Evolutionary conservation across 176 grass and related monocot genomes (phyloP).

Genomic region (Oryza brachyantha): DNA sequence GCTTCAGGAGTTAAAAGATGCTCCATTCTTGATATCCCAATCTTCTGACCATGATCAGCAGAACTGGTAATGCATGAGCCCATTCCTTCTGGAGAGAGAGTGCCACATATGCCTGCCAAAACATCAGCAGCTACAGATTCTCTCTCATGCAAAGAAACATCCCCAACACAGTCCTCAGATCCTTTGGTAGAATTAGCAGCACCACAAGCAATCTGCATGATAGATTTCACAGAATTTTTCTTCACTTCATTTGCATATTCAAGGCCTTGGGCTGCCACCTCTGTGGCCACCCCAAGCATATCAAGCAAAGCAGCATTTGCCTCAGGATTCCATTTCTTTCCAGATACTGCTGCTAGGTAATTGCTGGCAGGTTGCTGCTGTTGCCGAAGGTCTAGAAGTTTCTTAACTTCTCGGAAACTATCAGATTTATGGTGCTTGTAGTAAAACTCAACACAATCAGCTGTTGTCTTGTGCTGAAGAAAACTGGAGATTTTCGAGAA

Average conservation of each 20-base stretch:
- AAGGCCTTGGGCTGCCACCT: conserved; percentile 52
- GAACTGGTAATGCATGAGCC: conserved; percentile 81
- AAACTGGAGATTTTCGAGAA: conserved; percentile 85
- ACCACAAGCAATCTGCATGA: conserved; percentile 25
- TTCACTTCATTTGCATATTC: conserved; percentile 34
- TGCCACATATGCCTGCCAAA: conserved; percentile 63
- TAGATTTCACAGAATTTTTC: conserved; percentile 31
- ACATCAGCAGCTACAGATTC: conserved; percentile 77
- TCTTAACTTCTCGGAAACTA: conserved; percentile 86
- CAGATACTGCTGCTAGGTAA: conserved; percentile 63
- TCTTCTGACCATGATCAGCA: conserved; percentile 57
- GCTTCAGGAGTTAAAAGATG: conserved; percentile 30
- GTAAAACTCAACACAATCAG: conserved; percentile 97
- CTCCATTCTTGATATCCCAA: conserved; percentile 23
- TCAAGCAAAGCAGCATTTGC: conserved; percentile 61
- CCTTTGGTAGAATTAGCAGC: conserved; percentile 32
- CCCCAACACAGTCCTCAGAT: conserved; percentile 33
- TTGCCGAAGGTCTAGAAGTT: conserved; percentile 66
- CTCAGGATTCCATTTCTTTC: conserved; percentile 71
- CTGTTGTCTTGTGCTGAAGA: conserved; percentile 82
- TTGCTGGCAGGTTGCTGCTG: conserved; percentile 56
- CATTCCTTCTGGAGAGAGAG: conserved; percentile 76
- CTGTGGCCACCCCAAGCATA: conserved; percentile 60
- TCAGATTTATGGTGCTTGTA: conserved; percentile 99
- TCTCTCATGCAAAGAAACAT: conserved; percentile 49